Evolutionary conservation across 2,329 filamentous ascomycete genomes (phyloP), one percentile per base, ranked within the genome.

Genomic region (Diatrype stigma): DNA sequence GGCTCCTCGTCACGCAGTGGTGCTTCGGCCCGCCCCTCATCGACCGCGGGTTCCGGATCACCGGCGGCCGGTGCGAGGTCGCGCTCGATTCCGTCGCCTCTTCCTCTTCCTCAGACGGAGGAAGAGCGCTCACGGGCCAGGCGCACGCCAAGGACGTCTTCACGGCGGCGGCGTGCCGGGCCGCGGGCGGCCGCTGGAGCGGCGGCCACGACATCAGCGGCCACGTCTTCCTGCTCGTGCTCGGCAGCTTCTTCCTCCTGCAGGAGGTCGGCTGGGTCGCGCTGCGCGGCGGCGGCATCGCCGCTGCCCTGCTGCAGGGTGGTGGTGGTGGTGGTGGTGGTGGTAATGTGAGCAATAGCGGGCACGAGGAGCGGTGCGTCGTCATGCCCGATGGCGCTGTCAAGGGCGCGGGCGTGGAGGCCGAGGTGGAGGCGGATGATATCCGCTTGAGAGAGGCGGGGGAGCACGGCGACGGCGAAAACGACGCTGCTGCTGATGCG

Each of bases 121-220:
- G n/a, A n/a, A n/a, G n/a, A n/a, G n/a, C n/a, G n/a, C n/a, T 22
- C 19, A 11, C n/a, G 1, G 37, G 16, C 2, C 70, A 73, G 4
- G 67, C 70, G 37, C 70, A 73, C n/a, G 69, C 75, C 52, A 71
- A 67, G 37, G 70, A 78, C 47, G 74, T 85, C 54, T 73, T 91
- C 42, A 93, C 88, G 1, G 85, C 87, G 1, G 83, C 86, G 4
- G 87, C 90, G 42, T 99, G 94, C 67, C 94, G 90, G 72, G 78
- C 85, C 3, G 82, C 84, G 0, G 93, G 93, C 6, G 93, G 94
- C 0, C 74, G 77, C 49, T 99, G 94, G 94, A 82, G 77, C 51
- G 94, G 94, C n/a, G 94, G 94, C 0, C 91, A 97, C 70, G 94
- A 99, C 70, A 93, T 99, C 60, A 94, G 88, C 54, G 94, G 94